A percentile compares a stretch with the other conserved stretches of the same genome.
Evolutionary conservation across 495 filamentous ascomycete genomes (phyloP).

Genomic region (Aspergillus panamensis): DNA sequence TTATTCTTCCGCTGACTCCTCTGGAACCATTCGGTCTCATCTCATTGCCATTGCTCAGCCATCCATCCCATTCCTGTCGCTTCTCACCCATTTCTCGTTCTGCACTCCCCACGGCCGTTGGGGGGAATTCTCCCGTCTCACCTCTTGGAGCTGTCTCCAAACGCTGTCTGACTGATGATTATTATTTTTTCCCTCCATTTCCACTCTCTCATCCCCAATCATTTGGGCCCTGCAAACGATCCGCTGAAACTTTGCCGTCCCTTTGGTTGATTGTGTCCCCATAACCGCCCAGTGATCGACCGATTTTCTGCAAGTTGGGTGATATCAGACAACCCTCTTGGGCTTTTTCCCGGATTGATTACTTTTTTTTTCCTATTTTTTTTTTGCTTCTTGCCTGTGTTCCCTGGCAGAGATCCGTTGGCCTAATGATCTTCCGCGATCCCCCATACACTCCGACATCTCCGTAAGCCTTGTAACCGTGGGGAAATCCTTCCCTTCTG

Average conservation of each 20-base stretch:
- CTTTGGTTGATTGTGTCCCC: neutral
- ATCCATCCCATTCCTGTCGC: neutral
- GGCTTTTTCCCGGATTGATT: slow-evolving; percentile 5
- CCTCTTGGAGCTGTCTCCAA: too few relatives aligned
- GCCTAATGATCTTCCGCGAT: slow-evolving; percentile 31
- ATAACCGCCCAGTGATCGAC: slow-evolving; percentile 11
- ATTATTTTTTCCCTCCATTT: slow-evolving; percentile 1
- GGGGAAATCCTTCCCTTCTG: slow-evolving; percentile 24
- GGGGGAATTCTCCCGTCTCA: neutral
- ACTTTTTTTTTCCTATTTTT: slow-evolving; percentile 4
- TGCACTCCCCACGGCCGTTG: neutral
- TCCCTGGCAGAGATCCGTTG: slow-evolving; percentile 20
- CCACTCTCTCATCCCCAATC: slow-evolving; percentile 7
- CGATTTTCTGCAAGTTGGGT: neutral
- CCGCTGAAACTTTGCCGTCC: slow-evolving; percentile 1
- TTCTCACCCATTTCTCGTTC: neutral
- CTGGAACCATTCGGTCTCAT: slow-evolving; percentile 7
- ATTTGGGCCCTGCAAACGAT: neutral
- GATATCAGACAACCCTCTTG: slow-evolving; percentile 13
- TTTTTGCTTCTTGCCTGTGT: slow-evolving; percentile 2
- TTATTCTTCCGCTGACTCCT: too few relatives aligned
- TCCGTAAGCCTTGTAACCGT: slow-evolving; percentile 34
- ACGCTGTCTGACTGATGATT: too few relatives aligned
- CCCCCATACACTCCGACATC: slow-evolving; percentile 31
- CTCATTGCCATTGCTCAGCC: slow-evolving; percentile 4